phyloP scores from a whole-genome alignment of 2,329 filamentous ascomycete species.

The Paecilomyces fulvus region DNA sequence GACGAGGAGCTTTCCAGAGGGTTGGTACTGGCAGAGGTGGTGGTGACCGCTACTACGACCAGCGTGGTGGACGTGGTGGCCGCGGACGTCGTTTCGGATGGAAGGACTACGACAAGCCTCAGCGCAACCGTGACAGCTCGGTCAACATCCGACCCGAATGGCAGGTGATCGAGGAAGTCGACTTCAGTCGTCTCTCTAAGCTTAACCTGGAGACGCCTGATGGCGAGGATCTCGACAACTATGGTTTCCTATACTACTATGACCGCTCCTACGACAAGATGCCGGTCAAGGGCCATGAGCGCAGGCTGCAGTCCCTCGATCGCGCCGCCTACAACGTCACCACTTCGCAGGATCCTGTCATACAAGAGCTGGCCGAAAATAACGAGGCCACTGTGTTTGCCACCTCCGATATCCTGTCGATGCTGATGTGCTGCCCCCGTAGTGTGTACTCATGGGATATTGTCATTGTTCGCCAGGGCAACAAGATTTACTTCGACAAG shows the following conservation, averaged over 20 bases:
- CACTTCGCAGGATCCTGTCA: constrained; percentile 89
- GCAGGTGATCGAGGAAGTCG: constrained; percentile 94
- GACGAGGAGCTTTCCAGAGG: constrained; percentile 65
- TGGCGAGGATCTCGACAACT: constrained; percentile 88
- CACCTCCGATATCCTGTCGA: constrained; percentile 93
- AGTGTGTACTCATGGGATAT: constrained; percentile 99
- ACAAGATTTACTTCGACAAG: constrained; percentile 99
- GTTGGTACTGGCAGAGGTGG: constrained; percentile 59
- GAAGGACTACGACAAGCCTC: constrained; percentile 98
- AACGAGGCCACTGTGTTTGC: constrained; percentile 95
- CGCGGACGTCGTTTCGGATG: constrained; percentile 85
- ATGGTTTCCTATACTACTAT: constrained; percentile 98
- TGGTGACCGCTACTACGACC: constrained; percentile 59
- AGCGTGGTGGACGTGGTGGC: constrained; percentile 58
- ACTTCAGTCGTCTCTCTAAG: constrained; percentile 91
- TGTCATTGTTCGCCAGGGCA: constrained; percentile 82
- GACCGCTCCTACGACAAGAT: constrained; percentile 92
- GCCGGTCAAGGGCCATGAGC: constrained; percentile 79
- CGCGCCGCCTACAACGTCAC: constrained; percentile 97
- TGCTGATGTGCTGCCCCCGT: constrained; percentile 97
- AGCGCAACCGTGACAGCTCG: constrained; percentile 89
- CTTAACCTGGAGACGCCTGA: constrained; percentile 92
- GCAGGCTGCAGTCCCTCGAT: constrained; percentile 80
- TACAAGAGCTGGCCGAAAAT: constrained; percentile 93
- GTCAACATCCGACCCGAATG: constrained; percentile 96